Evolutionary conservation across 306 rosid genomes (phyloP).

Genomic region (Glycyrrhiza uralensis): DNA sequence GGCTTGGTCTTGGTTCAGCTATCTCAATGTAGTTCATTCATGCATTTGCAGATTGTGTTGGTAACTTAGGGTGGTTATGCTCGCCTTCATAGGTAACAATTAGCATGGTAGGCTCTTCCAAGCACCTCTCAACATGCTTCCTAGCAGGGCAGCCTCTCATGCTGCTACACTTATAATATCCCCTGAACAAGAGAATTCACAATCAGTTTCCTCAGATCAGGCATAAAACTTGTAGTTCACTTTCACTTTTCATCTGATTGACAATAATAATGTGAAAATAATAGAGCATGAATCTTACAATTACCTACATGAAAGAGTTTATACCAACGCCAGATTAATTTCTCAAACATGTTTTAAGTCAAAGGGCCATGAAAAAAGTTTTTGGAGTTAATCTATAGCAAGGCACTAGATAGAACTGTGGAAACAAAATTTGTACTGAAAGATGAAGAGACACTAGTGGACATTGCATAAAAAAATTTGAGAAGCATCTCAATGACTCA

Average conservation of each 20-base stretch:
- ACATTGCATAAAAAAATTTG: neutral
- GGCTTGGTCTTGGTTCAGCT: conserved; percentile 38
- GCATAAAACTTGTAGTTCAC: neutral
- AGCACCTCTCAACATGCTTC: conserved; percentile 96
- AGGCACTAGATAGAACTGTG: neutral
- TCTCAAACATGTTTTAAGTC: neutral
- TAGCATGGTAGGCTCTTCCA: conserved; percentile 95
- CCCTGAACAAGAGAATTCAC: conserved; percentile 53
- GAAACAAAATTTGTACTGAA: neutral
- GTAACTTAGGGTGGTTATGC: conserved; percentile 83
- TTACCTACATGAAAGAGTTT: neutral
- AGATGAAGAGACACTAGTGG: conserved; percentile 4
- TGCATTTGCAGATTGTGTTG: conserved; percentile 75
- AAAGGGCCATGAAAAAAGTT: neutral
- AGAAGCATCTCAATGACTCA: neutral
- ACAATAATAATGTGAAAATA: neutral
- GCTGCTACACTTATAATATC: conserved; percentile 99
- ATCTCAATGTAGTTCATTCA: conserved; percentile 50
- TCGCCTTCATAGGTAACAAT: conserved; percentile 96
- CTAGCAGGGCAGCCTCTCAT: conserved; percentile 99
- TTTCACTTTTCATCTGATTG: neutral
- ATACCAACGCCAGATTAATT: conserved; percentile 1
- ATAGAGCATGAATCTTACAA: neutral
- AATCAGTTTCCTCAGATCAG: conserved; percentile 22
- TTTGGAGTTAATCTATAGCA: neutral